phyloP scores from a whole-genome alignment of 306 rosid genomes.

The Pueraria montana region DNA sequence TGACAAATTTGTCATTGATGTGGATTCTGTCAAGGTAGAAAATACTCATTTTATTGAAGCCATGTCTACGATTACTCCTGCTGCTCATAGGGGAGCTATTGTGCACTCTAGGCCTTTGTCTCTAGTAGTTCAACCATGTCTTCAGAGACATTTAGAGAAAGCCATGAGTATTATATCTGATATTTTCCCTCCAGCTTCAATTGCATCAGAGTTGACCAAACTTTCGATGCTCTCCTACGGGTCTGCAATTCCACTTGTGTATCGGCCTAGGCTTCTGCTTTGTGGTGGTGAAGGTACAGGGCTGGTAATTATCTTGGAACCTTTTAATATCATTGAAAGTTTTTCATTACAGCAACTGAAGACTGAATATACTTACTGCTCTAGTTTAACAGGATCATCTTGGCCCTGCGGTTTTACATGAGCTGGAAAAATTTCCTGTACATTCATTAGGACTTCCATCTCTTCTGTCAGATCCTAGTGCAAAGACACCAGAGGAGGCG shows the following conservation, averaged over 20 bases:
- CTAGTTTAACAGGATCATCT: slow-evolving; percentile 99
- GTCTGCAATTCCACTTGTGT: slow-evolving; percentile 92
- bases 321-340: slow-evolving; percentile 44
- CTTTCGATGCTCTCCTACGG: slow-evolving; percentile 92
- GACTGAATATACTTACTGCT: slow-evolving; percentile 92
- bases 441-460: slow-evolving; percentile 96
- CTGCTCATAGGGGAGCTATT: slow-evolving; percentile 95
- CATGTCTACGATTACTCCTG: slow-evolving; percentile 97
- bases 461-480: slow-evolving; percentile 97
- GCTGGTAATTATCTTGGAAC: slow-evolving; percentile 82
- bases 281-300: slow-evolving; percentile 96
- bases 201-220: slow-evolving; percentile 79
- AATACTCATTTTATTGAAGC: slow-evolving; percentile 95
- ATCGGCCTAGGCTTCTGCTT: slow-evolving; percentile 91
- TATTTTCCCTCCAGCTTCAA: slow-evolving; percentile 72
- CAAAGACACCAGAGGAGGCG: slow-evolving; percentile 98
- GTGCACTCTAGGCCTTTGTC: slow-evolving; percentile 97
- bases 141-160: slow-evolving; percentile 75
- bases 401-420: slow-evolving; percentile 98
- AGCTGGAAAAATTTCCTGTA: slow-evolving; percentile 96
- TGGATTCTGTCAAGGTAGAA: slow-evolving; percentile 87
- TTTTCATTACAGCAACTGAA: slow-evolving; percentile 49
- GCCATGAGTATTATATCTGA: slow-evolving; percentile 79
- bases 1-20: slow-evolving; percentile 96
- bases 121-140: slow-evolving; percentile 88